A percentile compares a stretch with the other conserved stretches of the same genome.
These are phyloP conservation scores for Dactylella cylindrospora DNA, from an alignment of 2,329 filamentous ascomycete species.

Conservation along the genomic window DNA sequence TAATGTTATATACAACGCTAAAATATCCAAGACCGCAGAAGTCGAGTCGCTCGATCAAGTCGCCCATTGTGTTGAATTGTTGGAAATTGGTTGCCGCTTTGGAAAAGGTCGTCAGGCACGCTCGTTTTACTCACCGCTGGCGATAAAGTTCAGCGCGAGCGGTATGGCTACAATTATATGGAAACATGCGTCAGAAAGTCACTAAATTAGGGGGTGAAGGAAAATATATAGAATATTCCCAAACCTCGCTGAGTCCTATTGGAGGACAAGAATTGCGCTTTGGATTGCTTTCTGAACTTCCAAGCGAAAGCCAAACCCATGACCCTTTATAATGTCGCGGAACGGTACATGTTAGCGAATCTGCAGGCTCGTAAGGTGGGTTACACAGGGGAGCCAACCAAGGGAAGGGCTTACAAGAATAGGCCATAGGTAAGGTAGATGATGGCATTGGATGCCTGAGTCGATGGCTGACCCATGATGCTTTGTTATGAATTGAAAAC, in stretches of 20 bases:
- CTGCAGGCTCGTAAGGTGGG: background rate
- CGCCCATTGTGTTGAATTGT: constrained; percentile 24
- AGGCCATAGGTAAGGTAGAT: constrained; percentile 76
- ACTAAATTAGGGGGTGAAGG: constrained; percentile 24
- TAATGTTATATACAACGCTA: no score
- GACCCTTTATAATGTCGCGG: constrained; percentile 56
- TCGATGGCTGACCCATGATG: constrained; percentile 73
- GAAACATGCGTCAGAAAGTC: constrained; percentile 7
- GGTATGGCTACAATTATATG: constrained; percentile 64
- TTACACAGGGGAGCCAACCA: background rate
- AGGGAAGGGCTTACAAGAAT: constrained; percentile 66
- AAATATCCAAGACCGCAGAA: background rate
- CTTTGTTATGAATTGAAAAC: background rate
- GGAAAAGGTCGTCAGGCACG: constrained; percentile 51
- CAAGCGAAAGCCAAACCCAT: constrained; percentile 64
- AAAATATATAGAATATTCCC: constrained; percentile 49
- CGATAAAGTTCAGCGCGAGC: constrained; percentile 84
- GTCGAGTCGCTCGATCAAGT: constrained; percentile 12
- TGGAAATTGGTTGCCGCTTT: constrained; percentile 55
- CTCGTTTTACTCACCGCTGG: constrained; percentile 75
- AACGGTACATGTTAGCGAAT: background rate
- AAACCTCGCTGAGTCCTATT: constrained; percentile 84
- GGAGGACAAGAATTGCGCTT: constrained; percentile 70
- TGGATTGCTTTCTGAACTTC: constrained; percentile 63
- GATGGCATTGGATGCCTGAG: constrained; percentile 75